These are phyloP conservation scores for Pseudogymnoascus sp. DNA, from an alignment of 2,329 filamentous ascomycete species.

Conservation along the genomic window DNA sequence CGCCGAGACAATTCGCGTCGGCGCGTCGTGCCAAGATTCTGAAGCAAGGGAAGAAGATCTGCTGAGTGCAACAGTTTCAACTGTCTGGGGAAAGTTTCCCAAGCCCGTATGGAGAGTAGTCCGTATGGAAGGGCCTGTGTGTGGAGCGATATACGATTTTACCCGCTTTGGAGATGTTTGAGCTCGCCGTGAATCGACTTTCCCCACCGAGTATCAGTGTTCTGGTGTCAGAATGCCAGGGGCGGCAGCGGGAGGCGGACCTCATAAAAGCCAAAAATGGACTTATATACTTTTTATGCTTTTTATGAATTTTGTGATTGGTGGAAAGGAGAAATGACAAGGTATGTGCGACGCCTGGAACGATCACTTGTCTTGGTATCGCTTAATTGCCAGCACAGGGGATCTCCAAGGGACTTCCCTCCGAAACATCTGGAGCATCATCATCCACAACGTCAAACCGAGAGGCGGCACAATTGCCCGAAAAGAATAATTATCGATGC, in stretches of 20 bases:
- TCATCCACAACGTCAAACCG: neutral
- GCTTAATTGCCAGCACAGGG: neutral
- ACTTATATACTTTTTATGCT: neutral
- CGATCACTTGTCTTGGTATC: neutral
- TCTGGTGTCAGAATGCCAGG: neutral
- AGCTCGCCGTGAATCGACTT: neutral
- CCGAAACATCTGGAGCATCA: neutral
- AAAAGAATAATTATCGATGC: neutral
- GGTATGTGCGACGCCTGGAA: neutral
- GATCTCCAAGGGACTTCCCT: neutral
- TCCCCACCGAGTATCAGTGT: neutral
- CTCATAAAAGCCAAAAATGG: neutral
- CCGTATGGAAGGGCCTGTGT: neutral
- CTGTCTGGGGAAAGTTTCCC: neutral
- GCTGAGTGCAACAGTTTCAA: neutral
- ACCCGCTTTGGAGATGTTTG: neutral
- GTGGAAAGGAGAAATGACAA: neutral
- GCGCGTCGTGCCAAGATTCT: neutral
- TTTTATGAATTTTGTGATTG: neutral
- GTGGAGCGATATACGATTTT: neutral
- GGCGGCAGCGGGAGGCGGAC: neutral
- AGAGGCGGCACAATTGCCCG: neutral
- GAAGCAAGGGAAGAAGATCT: neutral
- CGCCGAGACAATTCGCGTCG: neutral
- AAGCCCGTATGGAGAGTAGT: neutral